Percentiles rank a stretch among this genome's conserved stretches.
Evolutionary conservation across 192 early-diverging fungal genomes (phyloP).

Genomic region (Podila epigama): DNA sequence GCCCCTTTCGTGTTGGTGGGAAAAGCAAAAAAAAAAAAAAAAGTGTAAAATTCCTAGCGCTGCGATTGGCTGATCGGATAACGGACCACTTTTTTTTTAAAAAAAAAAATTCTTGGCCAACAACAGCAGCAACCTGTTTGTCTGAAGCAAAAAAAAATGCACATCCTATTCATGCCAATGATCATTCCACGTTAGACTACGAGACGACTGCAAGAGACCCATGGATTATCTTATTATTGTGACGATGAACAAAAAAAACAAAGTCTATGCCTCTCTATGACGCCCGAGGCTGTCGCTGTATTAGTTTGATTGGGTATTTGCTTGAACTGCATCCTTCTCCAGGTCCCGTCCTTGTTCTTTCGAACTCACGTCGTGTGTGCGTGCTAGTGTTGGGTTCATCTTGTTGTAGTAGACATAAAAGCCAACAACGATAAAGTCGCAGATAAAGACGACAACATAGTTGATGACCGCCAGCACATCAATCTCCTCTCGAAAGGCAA

Average conservation of each 20-base stretch:
- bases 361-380: neutral
- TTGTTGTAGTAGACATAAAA: slow-evolving; percentile 36
- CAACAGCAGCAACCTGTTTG: no score
- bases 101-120: no score
- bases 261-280: no score
- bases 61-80: neutral
- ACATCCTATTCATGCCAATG: no score
- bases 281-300: no score
- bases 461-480: slow-evolving; percentile 33
- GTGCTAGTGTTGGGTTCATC: slow-evolving; percentile 8
- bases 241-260: no score
- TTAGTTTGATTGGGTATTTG: no score
- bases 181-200: no score
- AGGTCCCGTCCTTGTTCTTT: neutral
- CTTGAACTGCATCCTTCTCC: neutral
- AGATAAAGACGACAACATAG: slow-evolving; percentile 29
- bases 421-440: slow-evolving; percentile 22
- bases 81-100: slow-evolving; percentile 12
- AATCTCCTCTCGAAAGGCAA: slow-evolving; percentile 25
- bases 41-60: neutral
- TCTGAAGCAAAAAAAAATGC: no score
- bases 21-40: slow-evolving; percentile 1
- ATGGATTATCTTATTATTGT: no score
- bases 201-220: no score
- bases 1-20: neutral